These are phyloP conservation scores for Cudoniella acicularis DNA, from an alignment of 495 filamentous ascomycete genomes.

Conservation along the genomic window DNA sequence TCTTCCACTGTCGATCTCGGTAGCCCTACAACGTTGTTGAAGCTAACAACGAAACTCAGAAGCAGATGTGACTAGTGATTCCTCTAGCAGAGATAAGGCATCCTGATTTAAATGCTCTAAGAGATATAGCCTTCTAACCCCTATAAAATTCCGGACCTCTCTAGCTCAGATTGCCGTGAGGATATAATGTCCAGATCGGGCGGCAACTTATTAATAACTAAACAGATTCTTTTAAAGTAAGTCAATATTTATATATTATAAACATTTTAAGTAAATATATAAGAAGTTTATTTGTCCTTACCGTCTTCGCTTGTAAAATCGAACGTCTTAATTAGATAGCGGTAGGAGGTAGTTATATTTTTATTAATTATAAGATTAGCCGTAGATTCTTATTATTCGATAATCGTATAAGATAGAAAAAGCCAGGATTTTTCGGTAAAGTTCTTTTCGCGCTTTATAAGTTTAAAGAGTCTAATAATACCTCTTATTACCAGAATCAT, in stretches of 20 bases:
- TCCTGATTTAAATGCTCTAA: not conserved
- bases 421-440: conserved; percentile 35
- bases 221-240: conserved; percentile 39
- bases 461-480: conserved; percentile 33
- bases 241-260: conserved; percentile 41
- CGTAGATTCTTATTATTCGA: conserved; percentile 31
- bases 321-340: conserved; percentile 23
- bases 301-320: conserved; percentile 28
- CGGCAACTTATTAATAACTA: conserved; percentile 37
- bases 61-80: too few relatives aligned
- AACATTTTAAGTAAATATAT: conserved; percentile 30
- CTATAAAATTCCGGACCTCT: conserved; percentile 14
- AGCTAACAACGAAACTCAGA: too few relatives aligned
- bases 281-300: conserved; percentile 37
- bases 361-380: conserved; percentile 29
- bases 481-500: conserved; percentile 35
- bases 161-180: conserved; percentile 5
- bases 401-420: conserved; percentile 47
- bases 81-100: conserved; percentile 2
- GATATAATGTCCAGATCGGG: conserved; percentile 12
- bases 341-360: conserved; percentile 31
- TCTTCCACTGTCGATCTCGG: too few relatives aligned
- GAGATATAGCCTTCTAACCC: conserved; percentile 8
- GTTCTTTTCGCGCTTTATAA: conserved; percentile 31
- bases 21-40: too few relatives aligned